These are phyloP conservation scores for Ampelocalamus luodianensis DNA, from an alignment of 176 grass and related monocot species.

Conservation along the genomic window DNA sequence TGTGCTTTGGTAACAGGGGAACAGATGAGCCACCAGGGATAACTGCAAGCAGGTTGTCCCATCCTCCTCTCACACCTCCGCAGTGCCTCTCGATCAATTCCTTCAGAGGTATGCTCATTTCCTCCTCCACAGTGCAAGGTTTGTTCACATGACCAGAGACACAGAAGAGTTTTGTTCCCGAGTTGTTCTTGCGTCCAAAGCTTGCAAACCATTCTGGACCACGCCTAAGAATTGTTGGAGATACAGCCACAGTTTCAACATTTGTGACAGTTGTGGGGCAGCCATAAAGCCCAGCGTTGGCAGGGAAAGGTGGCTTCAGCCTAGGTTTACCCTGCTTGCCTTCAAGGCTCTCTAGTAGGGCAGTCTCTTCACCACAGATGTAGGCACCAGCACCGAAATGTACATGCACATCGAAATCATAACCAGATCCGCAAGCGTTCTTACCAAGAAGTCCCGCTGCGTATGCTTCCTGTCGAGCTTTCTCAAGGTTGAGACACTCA, in stretches of 20 bases:
- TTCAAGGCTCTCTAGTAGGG: constrained; percentile 92
- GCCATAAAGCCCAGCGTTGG: constrained; percentile 82
- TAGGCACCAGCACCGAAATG: constrained; percentile 96
- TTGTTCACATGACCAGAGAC: constrained; percentile 93
- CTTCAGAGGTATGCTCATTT: constrained; percentile 94
- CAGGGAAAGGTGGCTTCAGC: constrained; percentile 90
- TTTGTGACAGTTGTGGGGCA: constrained; percentile 94
- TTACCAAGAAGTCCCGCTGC: constrained; percentile 82
- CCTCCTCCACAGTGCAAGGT: constrained; percentile 94
- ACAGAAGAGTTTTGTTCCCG: constrained; percentile 80
- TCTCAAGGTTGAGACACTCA: constrained; percentile 77
- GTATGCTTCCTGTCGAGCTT: constrained; percentile 85
- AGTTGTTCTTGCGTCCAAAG: constrained; percentile 93
- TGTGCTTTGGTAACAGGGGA: constrained; percentile 81
- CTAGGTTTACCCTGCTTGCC: constrained; percentile 91
- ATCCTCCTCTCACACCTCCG: constrained; percentile 91
- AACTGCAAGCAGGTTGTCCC: constrained; percentile 88
- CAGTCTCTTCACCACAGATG: constrained; percentile 96
- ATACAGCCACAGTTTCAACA: constrained; percentile 90
- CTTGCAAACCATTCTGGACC: constrained; percentile 96
- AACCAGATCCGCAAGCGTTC: constrained; percentile 94
- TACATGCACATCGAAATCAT: constrained; percentile 88
- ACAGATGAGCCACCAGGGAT: constrained; percentile 90
- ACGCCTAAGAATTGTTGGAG: constrained; percentile 85
- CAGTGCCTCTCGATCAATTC: constrained; percentile 87